These are phyloP conservation scores for Butyriboletus loyo DNA, from an alignment of 768 basidiomycete genomes.

Conservation along the genomic window DNA sequence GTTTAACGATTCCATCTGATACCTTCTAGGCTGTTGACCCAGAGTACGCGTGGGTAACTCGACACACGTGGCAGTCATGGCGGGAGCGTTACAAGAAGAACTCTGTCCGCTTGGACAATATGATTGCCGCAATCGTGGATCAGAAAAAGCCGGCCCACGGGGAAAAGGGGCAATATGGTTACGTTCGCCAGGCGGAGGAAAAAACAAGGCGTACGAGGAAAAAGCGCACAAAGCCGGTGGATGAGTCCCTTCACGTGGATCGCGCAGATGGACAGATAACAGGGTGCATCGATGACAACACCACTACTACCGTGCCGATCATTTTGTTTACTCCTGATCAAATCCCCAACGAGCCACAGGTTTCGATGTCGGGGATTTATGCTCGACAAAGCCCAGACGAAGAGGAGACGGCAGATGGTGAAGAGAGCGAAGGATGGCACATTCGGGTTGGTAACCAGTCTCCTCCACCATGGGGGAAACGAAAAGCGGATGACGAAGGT, in stretches of 20 bases:
- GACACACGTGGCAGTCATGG: constrained; percentile 91
- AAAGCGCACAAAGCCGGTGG: constrained; percentile 39
- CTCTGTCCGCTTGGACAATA: constrained; percentile 56
- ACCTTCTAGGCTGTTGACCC: constrained; percentile 54
- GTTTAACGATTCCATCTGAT: background rate
- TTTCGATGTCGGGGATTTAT: constrained; percentile 20
- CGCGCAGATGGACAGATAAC: constrained; percentile 18
- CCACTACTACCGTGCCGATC: constrained; percentile 17
- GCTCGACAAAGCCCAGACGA: constrained; percentile 49
- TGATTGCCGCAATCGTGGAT: constrained; percentile 65
- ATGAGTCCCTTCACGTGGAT: constrained; percentile 22
- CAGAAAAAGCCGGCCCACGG: constrained; percentile 65
- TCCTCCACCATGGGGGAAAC: constrained; percentile 69
- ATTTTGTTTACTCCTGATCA: constrained; percentile 27
- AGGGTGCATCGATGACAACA: constrained; percentile 8
- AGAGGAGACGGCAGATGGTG: constrained; percentile 64
- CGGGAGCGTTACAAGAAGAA: constrained; percentile 88
- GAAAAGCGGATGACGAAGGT: constrained; percentile 43
- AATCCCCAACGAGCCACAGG: constrained; percentile 25
- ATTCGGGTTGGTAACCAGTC: constrained; percentile 60
- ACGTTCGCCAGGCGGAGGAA: constrained; percentile 71
- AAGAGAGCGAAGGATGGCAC: constrained; percentile 61
- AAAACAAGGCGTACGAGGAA: constrained; percentile 57
- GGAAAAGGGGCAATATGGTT: constrained; percentile 81
- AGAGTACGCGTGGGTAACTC: constrained; percentile 74